Base-by-base conservation (phyloP, 495 filamentous ascomycete species). In the Penicillium psychrofluorescens region DNA sequence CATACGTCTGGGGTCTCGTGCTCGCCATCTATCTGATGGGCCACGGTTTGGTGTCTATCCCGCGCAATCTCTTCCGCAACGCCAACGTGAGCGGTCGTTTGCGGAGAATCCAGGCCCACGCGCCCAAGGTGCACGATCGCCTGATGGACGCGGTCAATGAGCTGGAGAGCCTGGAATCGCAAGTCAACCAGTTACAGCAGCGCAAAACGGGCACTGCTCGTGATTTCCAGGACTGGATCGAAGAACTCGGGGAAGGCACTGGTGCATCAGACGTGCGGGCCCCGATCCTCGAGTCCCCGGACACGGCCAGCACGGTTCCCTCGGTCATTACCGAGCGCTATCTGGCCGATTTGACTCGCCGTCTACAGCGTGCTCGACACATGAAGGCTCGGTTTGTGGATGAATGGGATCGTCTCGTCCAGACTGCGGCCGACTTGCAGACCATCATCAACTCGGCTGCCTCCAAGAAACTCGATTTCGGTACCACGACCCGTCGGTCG, bases 1-100 rank as follows among this genome's bases (percentile, higher is more conserved):
- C 89, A 29, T 96, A 98, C 64, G 84, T 87, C 50, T 97, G 90
- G 85, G 88, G 89, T 48, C 72, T 98, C 51, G 68, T 88, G 3
- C 70, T 96, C 44, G 92, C 89, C 11, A 95, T 97, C 44, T 95
- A 91, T 56, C 75, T 98, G 14, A 96, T 98, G 92, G 92, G 92
- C 7, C 90, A 98, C 53, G 92, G 92, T 8, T 70, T 97, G 32
- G 92, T 98, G 35, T 84, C 92, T 10, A 85, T 97, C 37, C 92
- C 92, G 6, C 77, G 91, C 51, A 76, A 77, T 12, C 63, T 98
- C 1, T 83, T 90, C 57, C 78, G 81, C 36, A 85, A 85, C 54
- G 81, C 88, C 11, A 85, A 81, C 51, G 75, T 85, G 40, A 84
- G 82, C 55, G 77, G 76, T 37, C 77, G 81, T 38, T 58, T 98